Conservation (phyloP, 2,329 filamentous ascomycete species). For the Epichloe sp. region DNA sequence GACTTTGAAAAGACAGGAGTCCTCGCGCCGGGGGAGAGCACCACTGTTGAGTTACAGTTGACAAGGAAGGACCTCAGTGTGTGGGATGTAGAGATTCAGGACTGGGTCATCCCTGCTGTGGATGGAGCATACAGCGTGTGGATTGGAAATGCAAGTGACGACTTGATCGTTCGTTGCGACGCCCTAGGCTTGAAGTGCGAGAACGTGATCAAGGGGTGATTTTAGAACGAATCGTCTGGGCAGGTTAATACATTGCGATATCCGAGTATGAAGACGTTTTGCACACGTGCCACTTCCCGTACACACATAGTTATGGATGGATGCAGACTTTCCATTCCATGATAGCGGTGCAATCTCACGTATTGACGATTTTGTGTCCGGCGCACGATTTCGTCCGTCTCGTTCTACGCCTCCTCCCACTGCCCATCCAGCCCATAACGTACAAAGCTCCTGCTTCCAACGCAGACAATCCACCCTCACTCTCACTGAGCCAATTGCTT, state of each 20-base stretch:
- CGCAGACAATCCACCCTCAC: not conserved
- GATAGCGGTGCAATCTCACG: too few species aligned
- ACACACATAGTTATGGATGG: too few species aligned
- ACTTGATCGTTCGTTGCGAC: conserved; percentile 18
- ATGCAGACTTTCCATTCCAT: too few species aligned
- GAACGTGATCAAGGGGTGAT: not conserved
- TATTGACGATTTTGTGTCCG: too few species aligned
- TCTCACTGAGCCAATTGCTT: conserved; percentile 24
- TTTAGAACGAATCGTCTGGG: not conserved
- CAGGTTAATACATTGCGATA: too few species aligned
- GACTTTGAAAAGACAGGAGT: conserved; percentile 56
- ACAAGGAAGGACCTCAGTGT: conserved; percentile 60
- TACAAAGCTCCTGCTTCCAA: not conserved
- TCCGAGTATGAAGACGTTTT: too few species aligned
- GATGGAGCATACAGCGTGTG: conserved; percentile 25
- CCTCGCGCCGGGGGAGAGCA: conserved; percentile 36
- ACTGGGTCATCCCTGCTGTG: conserved; percentile 44
- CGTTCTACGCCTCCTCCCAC: too few species aligned
- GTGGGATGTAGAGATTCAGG: conserved; percentile 55
- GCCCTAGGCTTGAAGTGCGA: conserved; percentile 18
- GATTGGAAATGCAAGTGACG: conserved; percentile 26
- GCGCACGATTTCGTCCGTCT: too few species aligned
- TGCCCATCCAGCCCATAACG: too few species aligned
- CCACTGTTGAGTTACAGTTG: conserved; percentile 42
- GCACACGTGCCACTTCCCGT: too few species aligned